Evolutionary conservation across 345 rosid species (phyloP), one percentile per base, ranked within the genome.

Genomic region (Boechera stricta): DNA sequence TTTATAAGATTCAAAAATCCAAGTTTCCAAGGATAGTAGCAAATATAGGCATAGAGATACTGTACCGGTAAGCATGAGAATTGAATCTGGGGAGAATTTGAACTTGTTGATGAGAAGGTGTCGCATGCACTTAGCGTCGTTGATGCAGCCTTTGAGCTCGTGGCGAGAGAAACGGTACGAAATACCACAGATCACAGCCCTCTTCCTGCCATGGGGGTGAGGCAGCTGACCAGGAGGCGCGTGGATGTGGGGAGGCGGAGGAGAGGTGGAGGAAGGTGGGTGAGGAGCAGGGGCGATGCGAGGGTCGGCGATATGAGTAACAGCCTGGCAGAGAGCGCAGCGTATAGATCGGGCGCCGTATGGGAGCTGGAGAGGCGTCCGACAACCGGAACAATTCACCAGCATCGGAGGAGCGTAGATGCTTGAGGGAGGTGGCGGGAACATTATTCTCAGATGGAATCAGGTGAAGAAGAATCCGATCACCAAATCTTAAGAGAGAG

Each of bases 81-180:
- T 86, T 29, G 96, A 87, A 42, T 85, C 89, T 28, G 81, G 72
- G 8, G 98, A 89, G 80, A 87, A 88, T 35, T 81, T 82, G 76
- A 88, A 93, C 80, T 83, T 88, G 82, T 88, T 90, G 69, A 88
- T 83, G 75, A 93, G 88, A 64, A 93, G 90, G 80, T 85, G 82
- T 12, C 89, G 87, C 97, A 91, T 91, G 81, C 96, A 90, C 87
- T 90, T 93, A 79, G 97, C 95, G 75, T 91, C 95, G 71, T 91
- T 93, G 63, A 93, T 85, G 85, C 98, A 93, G 13, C 98, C 97
- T 72, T 91, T 86, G 58, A 93, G 92, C 87, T 91, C 97, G 73
- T 86, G 91, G 73, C 92, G 84, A 26, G 98, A 91, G 73, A 69
- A 80, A 77, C 76, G 80, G 64, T 93, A 93, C 38, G 94, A 91